Evolutionary conservation across 306 rosid species (phyloP), one percentile per base, ranked within the genome.

Genomic region (Vachellia collinsii): DNA sequence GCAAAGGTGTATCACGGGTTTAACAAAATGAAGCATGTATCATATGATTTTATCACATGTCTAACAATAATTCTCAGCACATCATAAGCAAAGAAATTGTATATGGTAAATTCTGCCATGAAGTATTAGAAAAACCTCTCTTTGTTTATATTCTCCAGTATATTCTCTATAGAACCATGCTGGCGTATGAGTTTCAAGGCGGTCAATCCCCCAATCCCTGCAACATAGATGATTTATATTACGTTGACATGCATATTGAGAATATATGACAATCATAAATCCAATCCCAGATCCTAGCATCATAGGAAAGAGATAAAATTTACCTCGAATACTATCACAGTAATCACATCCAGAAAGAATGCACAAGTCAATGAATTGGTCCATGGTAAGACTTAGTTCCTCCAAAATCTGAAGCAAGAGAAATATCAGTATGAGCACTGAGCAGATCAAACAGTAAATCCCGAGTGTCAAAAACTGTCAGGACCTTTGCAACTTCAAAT

Each of bases 341-440:
- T 95, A 95, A 84, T 95, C 98, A 78, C 99, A 95, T 73, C 98
- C 97, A 81, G 97, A 93, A 76, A 95, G 99, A 89, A 95, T 95
- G 86, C 99, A 95, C 76, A 95, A 84, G 76, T 95, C 98, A 78
- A 95, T 90, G 88, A 95, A 95, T 77, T 95, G 98, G 79, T 95
- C 99, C 99, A 93, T 91, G 77, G 88, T 88, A 75, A 93, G 86
- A 79, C 85, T 85, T 77, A 95, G 88, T 85, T 83, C 99, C 90
- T 93, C 98, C 93, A 95, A 89, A 84, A 91, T 80, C 99, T 95
- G 78, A 83, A 86, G 81, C 84, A 51, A 48, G 11, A 74, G 8
- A 80, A 77, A 62, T 72, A 85, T 63, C 83, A 79, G 68, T 63
- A 71, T 80, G 64, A 71, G 56, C 36, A 58, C 67, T 80, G 64